Conservation (phyloP, 495 filamentous ascomycete species). For the Talaromyces trachyspermus region DNA sequence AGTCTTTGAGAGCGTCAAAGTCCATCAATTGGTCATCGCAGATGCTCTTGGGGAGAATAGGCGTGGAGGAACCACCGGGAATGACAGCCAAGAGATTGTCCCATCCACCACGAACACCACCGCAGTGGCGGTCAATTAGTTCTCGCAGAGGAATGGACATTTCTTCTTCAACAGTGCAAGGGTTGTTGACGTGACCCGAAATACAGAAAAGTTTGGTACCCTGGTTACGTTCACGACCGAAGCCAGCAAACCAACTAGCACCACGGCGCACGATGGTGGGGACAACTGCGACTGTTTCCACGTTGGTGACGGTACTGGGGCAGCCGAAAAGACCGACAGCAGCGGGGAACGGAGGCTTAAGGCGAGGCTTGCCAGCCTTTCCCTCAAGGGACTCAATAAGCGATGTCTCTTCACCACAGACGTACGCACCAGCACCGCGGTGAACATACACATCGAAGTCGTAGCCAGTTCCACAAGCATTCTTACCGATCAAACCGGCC, state of each 20-base stretch:
- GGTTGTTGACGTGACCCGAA: conserved; percentile 98
- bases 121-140: conserved; percentile 95
- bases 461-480: conserved; percentile 92
- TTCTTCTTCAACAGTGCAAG: conserved; percentile 94
- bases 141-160: conserved; percentile 94
- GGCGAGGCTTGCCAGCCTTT: conserved; percentile 94
- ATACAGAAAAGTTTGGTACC: conserved; percentile 99
- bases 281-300: conserved; percentile 92
- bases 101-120: conserved; percentile 93
- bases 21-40: conserved; percentile 98
- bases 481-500: conserved; percentile 91
- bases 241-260: conserved; percentile 81
- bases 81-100: conserved; percentile 95
- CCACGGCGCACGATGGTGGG: conserved; percentile 94
- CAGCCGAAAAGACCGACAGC: conserved; percentile 96
- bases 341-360: conserved; percentile 97
- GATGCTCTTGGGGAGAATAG: conserved; percentile 77
- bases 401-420: conserved; percentile 96
- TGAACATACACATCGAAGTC: conserved; percentile 97
- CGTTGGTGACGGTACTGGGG: conserved; percentile 95
- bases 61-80: conserved; percentile 92
- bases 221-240: conserved; percentile 89
- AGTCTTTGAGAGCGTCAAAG: conserved; percentile 97
- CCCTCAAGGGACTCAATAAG: conserved; percentile 97
- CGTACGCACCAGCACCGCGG: conserved; percentile 93